Conservation (phyloP, 768 basidiomycete genomes). For the Hygrophorus pudorinus region DNA sequence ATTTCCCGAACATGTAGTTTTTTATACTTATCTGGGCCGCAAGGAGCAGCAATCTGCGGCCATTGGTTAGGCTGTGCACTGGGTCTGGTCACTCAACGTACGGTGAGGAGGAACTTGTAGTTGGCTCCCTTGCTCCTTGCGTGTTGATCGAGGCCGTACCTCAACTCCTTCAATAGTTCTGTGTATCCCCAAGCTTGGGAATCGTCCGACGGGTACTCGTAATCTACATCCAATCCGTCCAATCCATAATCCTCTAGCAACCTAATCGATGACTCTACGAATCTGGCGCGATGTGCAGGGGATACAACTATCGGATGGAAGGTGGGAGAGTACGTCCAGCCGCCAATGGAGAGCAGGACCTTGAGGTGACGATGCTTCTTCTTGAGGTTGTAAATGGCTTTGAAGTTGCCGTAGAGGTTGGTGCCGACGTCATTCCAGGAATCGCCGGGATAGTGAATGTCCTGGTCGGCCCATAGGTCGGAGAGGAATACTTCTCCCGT, state of each 20-base stretch:
- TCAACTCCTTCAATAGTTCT: conserved; percentile 66
- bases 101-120: conserved; percentile 66
- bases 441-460: conserved; percentile 94
- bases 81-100: conserved; percentile 23
- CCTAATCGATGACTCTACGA: conserved; percentile 72
- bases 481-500: conserved; percentile 83
- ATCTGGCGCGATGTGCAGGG: conserved; percentile 51
- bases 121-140: conserved; percentile 44
- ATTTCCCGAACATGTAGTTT: conserved; percentile 74
- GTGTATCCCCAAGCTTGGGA: conserved; percentile 78
- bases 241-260: conserved; percentile 87
- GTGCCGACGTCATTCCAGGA: conserved; percentile 87
- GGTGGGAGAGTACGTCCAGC: conserved; percentile 87
- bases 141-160: conserved; percentile 67
- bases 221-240: conserved; percentile 88
- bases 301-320: conserved; percentile 77
- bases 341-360: conserved; percentile 82
- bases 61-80: conserved; percentile 4
- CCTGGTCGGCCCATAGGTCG: conserved; percentile 91
- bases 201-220: conserved; percentile 81
- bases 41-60: conserved; percentile 80
- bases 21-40: conserved; percentile 79
- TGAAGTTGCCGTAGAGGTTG: conserved; percentile 94
- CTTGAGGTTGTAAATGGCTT: conserved; percentile 87
- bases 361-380: conserved; percentile 75